A percentile compares a stretch with the other conserved stretches of the same genome.
These are phyloP conservation scores for Diplodia scrobiculata DNA, from an alignment of 2,329 filamentous ascomycete species.

Conservation along the genomic window DNA sequence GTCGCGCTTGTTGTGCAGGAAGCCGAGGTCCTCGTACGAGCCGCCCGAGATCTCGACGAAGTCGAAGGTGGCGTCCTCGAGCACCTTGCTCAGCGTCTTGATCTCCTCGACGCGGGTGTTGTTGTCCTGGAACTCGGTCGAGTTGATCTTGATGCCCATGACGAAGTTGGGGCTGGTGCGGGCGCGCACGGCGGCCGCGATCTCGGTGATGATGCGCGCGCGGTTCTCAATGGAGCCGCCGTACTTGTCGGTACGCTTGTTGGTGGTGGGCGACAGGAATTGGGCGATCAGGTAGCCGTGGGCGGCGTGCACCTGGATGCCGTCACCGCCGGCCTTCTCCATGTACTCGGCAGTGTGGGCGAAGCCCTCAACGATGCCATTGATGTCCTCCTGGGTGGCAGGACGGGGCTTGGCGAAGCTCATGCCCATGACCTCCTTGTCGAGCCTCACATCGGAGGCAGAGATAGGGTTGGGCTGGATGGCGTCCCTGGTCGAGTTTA, in stretches of 20 bases:
- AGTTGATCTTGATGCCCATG: conserved; percentile 58
- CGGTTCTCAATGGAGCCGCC: conserved; percentile 44
- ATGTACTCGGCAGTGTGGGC: conserved; percentile 62
- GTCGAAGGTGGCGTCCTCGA: conserved; percentile 53
- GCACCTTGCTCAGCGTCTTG: conserved; percentile 47
- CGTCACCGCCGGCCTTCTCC: conserved; percentile 60
- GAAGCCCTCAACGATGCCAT: conserved; percentile 60
- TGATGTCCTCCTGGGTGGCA: conserved; percentile 56
- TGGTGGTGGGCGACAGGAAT: conserved; percentile 44
- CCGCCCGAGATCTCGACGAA: conserved; percentile 62
- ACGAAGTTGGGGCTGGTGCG: conserved; percentile 43
- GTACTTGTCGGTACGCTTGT: conserved; percentile 43
- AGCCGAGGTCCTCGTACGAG: conserved; percentile 58
- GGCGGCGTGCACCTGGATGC: conserved; percentile 47
- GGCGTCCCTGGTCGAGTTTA: conserved; percentile 32
- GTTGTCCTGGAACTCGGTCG: conserved; percentile 54
- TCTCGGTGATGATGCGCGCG: conserved; percentile 41
- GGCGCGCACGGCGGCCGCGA: conserved; percentile 39
- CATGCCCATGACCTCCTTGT: conserved; percentile 47
- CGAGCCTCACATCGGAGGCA: conserved; percentile 51
- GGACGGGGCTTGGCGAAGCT: conserved; percentile 55
- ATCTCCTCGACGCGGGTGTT: conserved; percentile 54
- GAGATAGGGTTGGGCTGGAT: conserved; percentile 53
- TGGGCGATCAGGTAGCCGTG: conserved; percentile 46
- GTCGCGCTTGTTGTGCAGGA: conserved; percentile 54